phyloP scores from a whole-genome alignment of 2,329 filamentous ascomycete species.

The Microsporum canis region DNA sequence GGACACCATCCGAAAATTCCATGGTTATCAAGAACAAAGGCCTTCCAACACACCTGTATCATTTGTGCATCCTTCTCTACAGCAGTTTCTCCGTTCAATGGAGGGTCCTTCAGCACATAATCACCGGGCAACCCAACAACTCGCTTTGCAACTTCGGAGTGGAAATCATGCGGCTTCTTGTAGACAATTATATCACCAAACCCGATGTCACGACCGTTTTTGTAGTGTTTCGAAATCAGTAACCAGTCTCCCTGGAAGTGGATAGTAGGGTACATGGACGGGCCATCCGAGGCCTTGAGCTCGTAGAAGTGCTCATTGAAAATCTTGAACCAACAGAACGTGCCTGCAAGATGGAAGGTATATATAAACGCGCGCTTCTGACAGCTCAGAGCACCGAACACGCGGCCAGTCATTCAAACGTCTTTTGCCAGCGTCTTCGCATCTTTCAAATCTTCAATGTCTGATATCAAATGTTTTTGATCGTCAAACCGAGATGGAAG shows the following conservation, averaged over 20 bases:
- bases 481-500: too few species aligned
- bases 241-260: slow-evolving; percentile 55
- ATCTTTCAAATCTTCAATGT: not conserved
- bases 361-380: not conserved
- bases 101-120: slow-evolving; percentile 39
- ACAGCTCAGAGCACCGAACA: not conserved
- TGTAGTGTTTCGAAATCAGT: slow-evolving; percentile 55
- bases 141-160: slow-evolving; percentile 60
- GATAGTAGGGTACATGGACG: slow-evolving; percentile 86
- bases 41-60: slow-evolving; percentile 39
- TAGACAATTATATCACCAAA: slow-evolving; percentile 83
- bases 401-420: not conserved
- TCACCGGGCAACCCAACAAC: slow-evolving; percentile 60
- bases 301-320: slow-evolving; percentile 50
- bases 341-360: slow-evolving; percentile 15
- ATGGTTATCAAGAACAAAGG: not conserved
- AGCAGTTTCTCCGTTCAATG: slow-evolving; percentile 25
- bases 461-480: not conserved
- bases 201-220: slow-evolving; percentile 52
- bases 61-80: slow-evolving; percentile 25
- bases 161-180: slow-evolving; percentile 57
- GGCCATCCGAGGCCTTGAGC: slow-evolving; percentile 52
- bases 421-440: not conserved
- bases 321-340: slow-evolving; percentile 28
- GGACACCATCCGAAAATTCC: not conserved